Conservation (phyloP, 352 stramenopile genomes). For the Thalassiosira sp. region DNA sequence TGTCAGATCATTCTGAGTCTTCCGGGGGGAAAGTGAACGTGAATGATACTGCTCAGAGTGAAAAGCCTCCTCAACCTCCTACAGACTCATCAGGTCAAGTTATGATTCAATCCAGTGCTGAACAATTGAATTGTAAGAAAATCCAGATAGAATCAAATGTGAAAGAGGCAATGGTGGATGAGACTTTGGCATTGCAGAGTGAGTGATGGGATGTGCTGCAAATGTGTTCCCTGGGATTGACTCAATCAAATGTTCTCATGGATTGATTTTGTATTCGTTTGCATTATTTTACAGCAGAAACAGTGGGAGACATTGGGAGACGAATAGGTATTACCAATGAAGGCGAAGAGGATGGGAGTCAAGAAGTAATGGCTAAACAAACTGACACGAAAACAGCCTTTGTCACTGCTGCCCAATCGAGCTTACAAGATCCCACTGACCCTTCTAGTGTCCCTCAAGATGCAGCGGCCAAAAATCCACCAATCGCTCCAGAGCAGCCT, state of each 20-base stretch:
- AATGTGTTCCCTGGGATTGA: background rate
- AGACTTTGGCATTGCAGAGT: slow-evolving; percentile 11
- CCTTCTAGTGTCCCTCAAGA: background rate
- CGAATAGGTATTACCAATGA: background rate
- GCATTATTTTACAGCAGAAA: background rate
- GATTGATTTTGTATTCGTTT: too few relatives aligned
- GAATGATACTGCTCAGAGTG: too few relatives aligned
- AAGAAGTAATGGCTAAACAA: too few relatives aligned
- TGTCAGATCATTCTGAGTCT: background rate
- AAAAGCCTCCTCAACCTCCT: too few relatives aligned
- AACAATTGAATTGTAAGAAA: too few relatives aligned
- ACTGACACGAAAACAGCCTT: background rate
- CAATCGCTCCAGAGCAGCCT: background rate
- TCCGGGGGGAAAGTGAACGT: too few relatives aligned
- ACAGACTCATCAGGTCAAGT: too few relatives aligned
- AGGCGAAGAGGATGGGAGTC: too few relatives aligned
- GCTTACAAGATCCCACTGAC: background rate
- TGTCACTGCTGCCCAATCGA: slow-evolving; percentile 2
- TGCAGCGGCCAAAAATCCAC: background rate
- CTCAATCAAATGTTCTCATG: background rate
- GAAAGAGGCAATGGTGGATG: too few relatives aligned
- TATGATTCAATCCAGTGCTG: too few relatives aligned
- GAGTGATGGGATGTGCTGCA: slow-evolving; percentile 7
- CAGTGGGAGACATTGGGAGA: background rate
- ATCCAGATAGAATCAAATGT: too few relatives aligned